phyloP scores from a whole-genome alignment of 2,329 filamentous ascomycete species.

The Periconia macrospinosa region DNA sequence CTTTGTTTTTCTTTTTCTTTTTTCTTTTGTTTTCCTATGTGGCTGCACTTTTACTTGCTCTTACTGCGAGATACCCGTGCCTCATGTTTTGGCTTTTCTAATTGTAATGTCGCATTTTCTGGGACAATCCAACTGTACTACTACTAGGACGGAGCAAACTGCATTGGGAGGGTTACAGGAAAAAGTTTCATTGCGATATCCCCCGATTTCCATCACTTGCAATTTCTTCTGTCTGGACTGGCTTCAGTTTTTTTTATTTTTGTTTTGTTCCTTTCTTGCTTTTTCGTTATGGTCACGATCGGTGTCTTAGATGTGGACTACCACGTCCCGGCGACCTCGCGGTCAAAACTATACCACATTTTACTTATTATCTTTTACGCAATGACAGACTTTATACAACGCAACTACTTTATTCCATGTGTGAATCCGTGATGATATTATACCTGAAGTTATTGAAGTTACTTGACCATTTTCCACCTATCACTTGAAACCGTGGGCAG shows the following conservation, averaged over 20 bases:
- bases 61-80: constrained; percentile 46
- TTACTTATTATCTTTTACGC: constrained; percentile 19
- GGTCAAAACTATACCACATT: constrained; percentile 30
- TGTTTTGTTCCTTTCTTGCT: neutral
- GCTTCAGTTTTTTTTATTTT: constrained; percentile 15
- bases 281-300: constrained; percentile 8
- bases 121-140: constrained; percentile 39
- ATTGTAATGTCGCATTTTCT: constrained; percentile 40
- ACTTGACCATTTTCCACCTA: neutral
- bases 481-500: neutral
- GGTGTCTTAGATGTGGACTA: constrained; percentile 21
- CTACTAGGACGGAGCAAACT: constrained; percentile 34
- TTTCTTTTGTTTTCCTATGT: constrained; percentile 17
- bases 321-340: constrained; percentile 22
- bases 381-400: no score
- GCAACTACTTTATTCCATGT: no score
- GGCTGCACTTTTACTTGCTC: constrained; percentile 29
- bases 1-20: constrained; percentile 8
- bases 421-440: no score
- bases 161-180: constrained; percentile 42
- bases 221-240: constrained; percentile 23
- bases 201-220: constrained; percentile 25
- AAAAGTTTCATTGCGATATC: constrained; percentile 43
- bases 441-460: no score
- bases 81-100: constrained; percentile 37